Base-by-base conservation (phyloP, 176 grass and related monocot species). In the Aegilops bicornis region DNA sequence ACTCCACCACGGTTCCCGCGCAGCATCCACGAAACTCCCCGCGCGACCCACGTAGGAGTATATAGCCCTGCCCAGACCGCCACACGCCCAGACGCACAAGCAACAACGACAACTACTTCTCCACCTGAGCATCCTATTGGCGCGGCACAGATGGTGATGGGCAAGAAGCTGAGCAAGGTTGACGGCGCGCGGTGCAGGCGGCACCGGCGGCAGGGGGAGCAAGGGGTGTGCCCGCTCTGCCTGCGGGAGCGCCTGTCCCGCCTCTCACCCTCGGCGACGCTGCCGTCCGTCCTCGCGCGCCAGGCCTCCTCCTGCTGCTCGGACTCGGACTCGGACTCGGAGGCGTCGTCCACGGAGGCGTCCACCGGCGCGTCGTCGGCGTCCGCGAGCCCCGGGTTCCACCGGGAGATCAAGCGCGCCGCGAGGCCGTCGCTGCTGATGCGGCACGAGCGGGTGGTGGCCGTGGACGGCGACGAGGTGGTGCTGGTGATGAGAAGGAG, bases 151-250 rank as follows among this genome's bases (percentile, higher is more conserved):
- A 36, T 43, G 82, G 82, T 40, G 50, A 82, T 88, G 82, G 90
- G 90, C 59, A 64, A 40, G 48, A 91, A 50, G 80, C 30, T 59
- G 27, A 47, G 17, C 43, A 83, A 67, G 80, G 37, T 22, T 15
- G 82, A 63, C 35, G 81, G 69, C 4, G 77, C 64, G 71, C 31
- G 64, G 76, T 98, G 96, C 88, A 82, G 83, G 90, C 89, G 84
- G 76, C 95, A 97, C 64, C 64, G 64, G 73, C 85, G 74, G 81
- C 92, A 89, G 80, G 76, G 78, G 43, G 76, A 33, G 7, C 74
- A 65, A 0, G 93, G 96, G 16, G 93, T 98, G 24, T 98, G 96
- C 86, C 84, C 96, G 50, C 72, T 17, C 50, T 98, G 95, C 93
- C 88, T 98, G 48, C 90, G 68, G 54, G 93, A 98, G 69, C 92